Percentiles rank a stretch among this genome's conserved stretches.
phyloP scores from a whole-genome alignment of 106 monocot genomes.

The Posidonia australis region DNA sequence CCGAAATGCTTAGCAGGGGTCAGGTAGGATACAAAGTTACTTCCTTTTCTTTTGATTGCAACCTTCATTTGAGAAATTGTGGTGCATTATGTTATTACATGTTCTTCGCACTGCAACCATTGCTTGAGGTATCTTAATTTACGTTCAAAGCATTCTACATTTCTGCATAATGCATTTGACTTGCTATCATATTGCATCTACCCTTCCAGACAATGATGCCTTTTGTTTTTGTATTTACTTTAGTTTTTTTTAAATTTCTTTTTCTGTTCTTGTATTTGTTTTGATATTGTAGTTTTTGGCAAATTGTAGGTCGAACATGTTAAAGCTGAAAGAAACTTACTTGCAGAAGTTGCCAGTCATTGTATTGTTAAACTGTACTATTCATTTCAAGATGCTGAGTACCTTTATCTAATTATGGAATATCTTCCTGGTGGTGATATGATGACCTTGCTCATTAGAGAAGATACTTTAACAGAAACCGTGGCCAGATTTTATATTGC shows the following conservation, averaged over 20 bases:
- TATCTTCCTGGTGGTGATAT: slow-evolving; percentile 98
- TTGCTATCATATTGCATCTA: too few relatives aligned
- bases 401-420: slow-evolving; percentile 88
- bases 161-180: neutral
- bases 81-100: neutral
- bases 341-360: slow-evolving; percentile 97
- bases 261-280: neutral
- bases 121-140: neutral
- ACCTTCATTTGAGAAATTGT: neutral
- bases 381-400: slow-evolving; percentile 97
- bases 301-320: slow-evolving; percentile 77
- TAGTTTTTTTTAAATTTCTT: neutral
- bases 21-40: slow-evolving; percentile 32
- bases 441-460: slow-evolving; percentile 98
- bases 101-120: neutral
- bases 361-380: slow-evolving; percentile 98
- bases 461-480: slow-evolving; percentile 91
- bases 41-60: neutral
- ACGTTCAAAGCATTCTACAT: neutral
- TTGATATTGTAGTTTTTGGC: neutral
- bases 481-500: slow-evolving; percentile 96
- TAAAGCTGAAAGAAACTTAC: slow-evolving; percentile 92
- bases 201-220: too few relatives aligned
- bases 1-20: slow-evolving; percentile 78
- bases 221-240: too few relatives aligned